Evolutionary conservation across 2,329 filamentous ascomycete species (phyloP).

Genomic region (Gaeumannomyces tritici): DNA sequence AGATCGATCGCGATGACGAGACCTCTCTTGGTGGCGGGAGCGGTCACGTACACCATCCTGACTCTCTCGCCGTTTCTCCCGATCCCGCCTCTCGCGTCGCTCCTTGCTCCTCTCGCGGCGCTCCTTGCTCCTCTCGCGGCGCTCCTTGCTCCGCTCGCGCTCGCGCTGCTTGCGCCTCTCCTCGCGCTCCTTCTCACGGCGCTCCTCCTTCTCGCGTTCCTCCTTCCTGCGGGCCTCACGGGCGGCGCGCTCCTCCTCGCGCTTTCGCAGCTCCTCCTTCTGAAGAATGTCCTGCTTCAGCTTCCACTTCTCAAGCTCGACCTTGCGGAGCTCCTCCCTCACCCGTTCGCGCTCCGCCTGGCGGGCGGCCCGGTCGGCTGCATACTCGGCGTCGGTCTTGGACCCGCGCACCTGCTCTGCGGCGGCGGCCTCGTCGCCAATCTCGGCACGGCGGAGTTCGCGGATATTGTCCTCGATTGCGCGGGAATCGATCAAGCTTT

Average conservation of each 20-base stretch:
- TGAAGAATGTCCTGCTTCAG: constrained; percentile 47
- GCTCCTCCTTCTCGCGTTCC: constrained; percentile 25
- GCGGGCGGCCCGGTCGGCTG: constrained; percentile 52
- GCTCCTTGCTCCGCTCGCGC: constrained; percentile 14
- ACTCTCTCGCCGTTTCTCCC: constrained; percentile 36
- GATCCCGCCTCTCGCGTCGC: constrained; percentile 27
- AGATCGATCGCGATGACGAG: constrained; percentile 7
- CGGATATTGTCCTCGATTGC: constrained; percentile 63
- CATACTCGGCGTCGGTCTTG: constrained; percentile 68
- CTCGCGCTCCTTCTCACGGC: constrained; percentile 29
- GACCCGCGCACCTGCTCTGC: constrained; percentile 55
- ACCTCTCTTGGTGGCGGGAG: constrained; percentile 27
- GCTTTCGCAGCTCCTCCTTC: constrained; percentile 25
- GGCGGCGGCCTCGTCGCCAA: constrained; percentile 59
- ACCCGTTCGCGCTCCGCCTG: constrained; percentile 51
- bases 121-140: constrained; percentile 24
- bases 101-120: constrained; percentile 24
- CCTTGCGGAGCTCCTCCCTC: constrained; percentile 48
- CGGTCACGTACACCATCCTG: constrained; percentile 39
- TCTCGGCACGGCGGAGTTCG: constrained; percentile 54
- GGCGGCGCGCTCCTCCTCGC: constrained; percentile 22
- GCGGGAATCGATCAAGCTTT: constrained; percentile 55
- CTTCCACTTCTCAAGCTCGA: constrained; percentile 51
- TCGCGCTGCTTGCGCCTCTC: constrained; percentile 25
- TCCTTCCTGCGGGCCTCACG: constrained; percentile 22